Evolutionary conservation across 2,329 filamentous ascomycete species (phyloP).

Genomic region (Pseudogymnoascus sp.): DNA sequence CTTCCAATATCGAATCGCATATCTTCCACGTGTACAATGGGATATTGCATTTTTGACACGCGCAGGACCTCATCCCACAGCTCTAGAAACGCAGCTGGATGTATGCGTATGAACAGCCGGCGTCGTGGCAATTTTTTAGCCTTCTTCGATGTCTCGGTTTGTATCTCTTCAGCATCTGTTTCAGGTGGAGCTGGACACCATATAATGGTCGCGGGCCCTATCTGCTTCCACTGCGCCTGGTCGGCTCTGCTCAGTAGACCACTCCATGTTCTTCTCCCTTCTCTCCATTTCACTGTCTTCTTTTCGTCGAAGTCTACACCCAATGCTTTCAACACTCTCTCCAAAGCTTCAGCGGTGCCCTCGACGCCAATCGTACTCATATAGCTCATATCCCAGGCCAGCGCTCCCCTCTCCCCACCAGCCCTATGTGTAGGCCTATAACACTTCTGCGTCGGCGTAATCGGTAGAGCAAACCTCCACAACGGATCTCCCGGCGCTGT

Average conservation of each 20-base stretch:
- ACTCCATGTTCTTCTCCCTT: constrained; percentile 48
- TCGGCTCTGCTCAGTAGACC: constrained; percentile 51
- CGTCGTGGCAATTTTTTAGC: constrained; percentile 30
- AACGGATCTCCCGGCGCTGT: constrained; percentile 66
- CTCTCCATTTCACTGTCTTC: constrained; percentile 63
- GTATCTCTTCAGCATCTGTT: constrained; percentile 16
- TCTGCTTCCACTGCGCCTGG: constrained; percentile 44
- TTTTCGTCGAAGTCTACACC: constrained; percentile 51
- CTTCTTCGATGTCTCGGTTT: constrained; percentile 25
- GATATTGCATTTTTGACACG: constrained; percentile 51
- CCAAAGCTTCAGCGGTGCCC: constrained; percentile 55
- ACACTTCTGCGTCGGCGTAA: constrained; percentile 81
- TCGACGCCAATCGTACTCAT: constrained; percentile 76
- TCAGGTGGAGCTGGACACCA: constrained; percentile 52
- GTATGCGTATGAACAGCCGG: constrained; percentile 62
- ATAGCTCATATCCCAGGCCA: constrained; percentile 93
- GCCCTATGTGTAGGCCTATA: constrained; percentile 83
- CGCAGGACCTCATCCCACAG: constrained; percentile 54
- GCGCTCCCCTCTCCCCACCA: constrained; percentile 62
- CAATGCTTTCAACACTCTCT: constrained; percentile 56
- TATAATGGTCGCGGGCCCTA: constrained; percentile 65
- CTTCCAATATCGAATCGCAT: constrained; percentile 65
- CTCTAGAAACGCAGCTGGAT: constrained; percentile 70
- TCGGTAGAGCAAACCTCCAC: constrained; percentile 84
- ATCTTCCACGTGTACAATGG: constrained; percentile 55